Evolutionary conservation across 1,139 yeast genomes (phyloP).

Genomic region (Pichia sp.): DNA sequence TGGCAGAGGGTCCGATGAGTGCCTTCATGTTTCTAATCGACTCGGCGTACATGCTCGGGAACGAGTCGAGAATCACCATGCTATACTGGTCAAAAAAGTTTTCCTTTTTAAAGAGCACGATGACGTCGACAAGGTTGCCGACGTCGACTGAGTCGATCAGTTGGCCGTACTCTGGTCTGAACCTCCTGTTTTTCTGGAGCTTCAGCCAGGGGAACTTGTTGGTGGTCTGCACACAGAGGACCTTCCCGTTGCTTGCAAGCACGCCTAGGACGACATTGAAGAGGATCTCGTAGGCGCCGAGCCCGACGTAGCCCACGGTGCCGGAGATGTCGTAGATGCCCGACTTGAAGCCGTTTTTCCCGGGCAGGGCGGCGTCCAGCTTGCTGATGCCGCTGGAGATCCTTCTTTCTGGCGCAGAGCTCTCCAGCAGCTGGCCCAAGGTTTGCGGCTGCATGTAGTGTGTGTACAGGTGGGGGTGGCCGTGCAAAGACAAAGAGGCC

Average conservation of each 20-base stretch:
- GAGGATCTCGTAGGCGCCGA: conserved; percentile 27
- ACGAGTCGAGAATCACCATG: conserved; percentile 28
- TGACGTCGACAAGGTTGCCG: conserved; percentile 21
- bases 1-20: not conserved
- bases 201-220: conserved; percentile 28
- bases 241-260: conserved; percentile 8
- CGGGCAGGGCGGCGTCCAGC: conserved; percentile 15
- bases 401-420: not conserved
- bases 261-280: conserved; percentile 19
- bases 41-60: conserved; percentile 22
- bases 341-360: conserved; percentile 22
- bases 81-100: conserved; percentile 17
- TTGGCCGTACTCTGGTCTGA: not conserved
- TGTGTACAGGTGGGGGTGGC: not conserved
- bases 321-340: conserved; percentile 27
- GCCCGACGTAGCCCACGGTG: conserved; percentile 21
- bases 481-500: not conserved
- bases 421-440: not conserved
- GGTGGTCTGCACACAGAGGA: conserved; percentile 17
- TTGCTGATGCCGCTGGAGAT: conserved; percentile 9
- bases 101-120: conserved; percentile 20
- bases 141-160: conserved; percentile 17
- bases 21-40: not conserved
- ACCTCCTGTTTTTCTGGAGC: conserved; percentile 13
- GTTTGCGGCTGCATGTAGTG: not conserved